Conservation (phyloP, 140 eudicot species). For the Ambrosia hybrid region DNA sequence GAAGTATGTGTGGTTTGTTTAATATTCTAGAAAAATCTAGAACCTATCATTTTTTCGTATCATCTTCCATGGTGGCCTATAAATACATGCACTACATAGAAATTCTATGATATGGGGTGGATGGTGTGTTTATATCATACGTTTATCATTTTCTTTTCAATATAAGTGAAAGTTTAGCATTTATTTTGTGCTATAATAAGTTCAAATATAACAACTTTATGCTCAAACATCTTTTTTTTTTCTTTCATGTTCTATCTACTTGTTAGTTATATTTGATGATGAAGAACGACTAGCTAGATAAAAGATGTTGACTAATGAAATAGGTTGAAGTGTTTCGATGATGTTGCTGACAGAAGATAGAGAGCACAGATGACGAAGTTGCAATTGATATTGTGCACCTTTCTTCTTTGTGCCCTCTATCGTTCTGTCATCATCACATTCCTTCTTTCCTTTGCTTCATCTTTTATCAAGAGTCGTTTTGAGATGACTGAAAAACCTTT, state of each 20-base stretch:
- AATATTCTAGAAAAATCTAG: constrained; percentile 19
- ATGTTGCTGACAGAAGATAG: constrained; percentile 62
- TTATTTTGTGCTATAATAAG: background rate
- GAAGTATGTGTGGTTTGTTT: background rate
- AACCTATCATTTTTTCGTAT: background rate
- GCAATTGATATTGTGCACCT: constrained; percentile 28
- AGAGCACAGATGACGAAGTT: constrained; percentile 50
- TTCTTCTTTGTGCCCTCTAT: constrained; percentile 59
- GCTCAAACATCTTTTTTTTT: background rate
- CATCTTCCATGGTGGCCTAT: constrained; percentile 22
- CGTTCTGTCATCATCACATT: constrained; percentile 51
- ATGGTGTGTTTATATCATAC: background rate
- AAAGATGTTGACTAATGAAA: background rate
- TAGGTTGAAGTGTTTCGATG: constrained; percentile 1
- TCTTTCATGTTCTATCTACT: background rate
- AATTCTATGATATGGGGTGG: too few relatives aligned
- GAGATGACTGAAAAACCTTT: background rate
- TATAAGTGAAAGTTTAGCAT: background rate
- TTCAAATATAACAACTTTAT: background rate
- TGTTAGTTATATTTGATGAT: background rate
- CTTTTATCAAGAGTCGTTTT: background rate
- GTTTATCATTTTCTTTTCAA: background rate
- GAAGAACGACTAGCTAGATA: background rate
- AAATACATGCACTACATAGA: constrained; percentile 11
- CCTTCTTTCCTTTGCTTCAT: background rate